phyloP scores from a whole-genome alignment of 495 filamentous ascomycete species.

The Aspergillus mulundensis region DNA sequence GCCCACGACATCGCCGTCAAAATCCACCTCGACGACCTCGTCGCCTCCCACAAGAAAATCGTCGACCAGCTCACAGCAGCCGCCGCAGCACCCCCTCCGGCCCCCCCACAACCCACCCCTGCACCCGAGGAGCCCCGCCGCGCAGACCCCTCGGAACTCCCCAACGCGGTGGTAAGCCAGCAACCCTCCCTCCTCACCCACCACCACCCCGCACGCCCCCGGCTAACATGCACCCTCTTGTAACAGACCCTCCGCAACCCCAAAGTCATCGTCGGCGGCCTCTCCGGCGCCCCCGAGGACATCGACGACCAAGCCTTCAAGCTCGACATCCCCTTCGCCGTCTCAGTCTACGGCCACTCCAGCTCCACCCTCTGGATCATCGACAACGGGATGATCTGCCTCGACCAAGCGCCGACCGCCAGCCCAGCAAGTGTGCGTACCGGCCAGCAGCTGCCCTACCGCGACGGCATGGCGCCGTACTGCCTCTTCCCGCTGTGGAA shows the following conservation, averaged over 20 bases:
- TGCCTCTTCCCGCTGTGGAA: not conserved
- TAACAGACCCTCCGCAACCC: not conserved
- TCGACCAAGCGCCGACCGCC: not conserved
- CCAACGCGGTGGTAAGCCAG: not conserved
- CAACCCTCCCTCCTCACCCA: not conserved
- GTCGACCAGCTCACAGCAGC: not conserved
- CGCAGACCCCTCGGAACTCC: not conserved
- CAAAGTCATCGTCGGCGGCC: not conserved
- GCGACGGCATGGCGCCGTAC: not conserved
- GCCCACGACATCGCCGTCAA: not conserved
- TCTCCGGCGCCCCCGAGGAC: not conserved
- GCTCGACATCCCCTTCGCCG: not conserved
- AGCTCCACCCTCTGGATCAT: not conserved
- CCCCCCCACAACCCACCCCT: not conserved
- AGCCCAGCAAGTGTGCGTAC: not conserved
- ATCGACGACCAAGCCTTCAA: not conserved
- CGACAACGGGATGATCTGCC: not conserved
- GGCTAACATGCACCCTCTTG: not conserved
- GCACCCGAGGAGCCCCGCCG: not conserved
- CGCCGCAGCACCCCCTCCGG: not conserved
- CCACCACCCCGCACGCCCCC: not conserved
- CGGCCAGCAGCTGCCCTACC: not conserved
- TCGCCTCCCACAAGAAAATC: not conserved
- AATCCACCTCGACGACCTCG: not conserved
- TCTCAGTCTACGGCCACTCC: not conserved